Evolutionary conservation across 345 rosid genomes (phyloP).

Genomic region (Moricandia arvensis): DNA sequence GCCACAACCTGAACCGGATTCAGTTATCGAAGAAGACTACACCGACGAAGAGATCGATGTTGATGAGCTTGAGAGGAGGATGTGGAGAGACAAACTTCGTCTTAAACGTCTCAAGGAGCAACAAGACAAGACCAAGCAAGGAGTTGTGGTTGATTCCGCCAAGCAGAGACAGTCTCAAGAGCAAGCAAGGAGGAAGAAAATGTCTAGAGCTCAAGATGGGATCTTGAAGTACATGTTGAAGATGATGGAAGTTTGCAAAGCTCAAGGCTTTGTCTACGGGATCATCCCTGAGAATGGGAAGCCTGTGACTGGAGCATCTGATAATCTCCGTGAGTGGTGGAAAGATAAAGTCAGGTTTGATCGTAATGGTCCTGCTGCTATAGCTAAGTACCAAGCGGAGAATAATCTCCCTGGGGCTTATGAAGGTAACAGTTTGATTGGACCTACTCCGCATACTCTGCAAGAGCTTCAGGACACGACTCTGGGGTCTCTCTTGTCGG

Average conservation of each 20-base stretch:
- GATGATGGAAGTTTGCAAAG: background rate
- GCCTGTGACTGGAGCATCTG: background rate
- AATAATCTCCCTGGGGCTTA: background rate
- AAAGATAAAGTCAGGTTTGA: background rate
- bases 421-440: too few relatives aligned
- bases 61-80: slow-evolving; percentile 79
- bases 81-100: slow-evolving; percentile 92
- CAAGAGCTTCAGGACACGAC: slow-evolving; percentile 93
- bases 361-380: background rate
- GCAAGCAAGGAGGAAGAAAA: slow-evolving; percentile 97
- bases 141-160: background rate
- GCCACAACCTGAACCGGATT: slow-evolving; percentile 47
- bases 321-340: slow-evolving; percentile 9
- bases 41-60: slow-evolving; percentile 95
- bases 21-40: slow-evolving; percentile 73
- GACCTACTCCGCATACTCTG: too few relatives aligned
- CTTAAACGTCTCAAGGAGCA: slow-evolving; percentile 79
- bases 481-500: slow-evolving; percentile 69
- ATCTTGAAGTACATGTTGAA: slow-evolving; percentile 47
- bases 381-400: background rate
- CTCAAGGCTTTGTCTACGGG: slow-evolving; percentile 1
- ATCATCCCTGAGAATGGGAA: background rate
- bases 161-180: slow-evolving; percentile 78
- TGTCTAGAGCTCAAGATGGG: slow-evolving; percentile 99
- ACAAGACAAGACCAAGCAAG: slow-evolving; percentile 51